phyloP scores from a whole-genome alignment of 352 stramenopile genomes.

The Pseudoperonospora humuli region DNA sequence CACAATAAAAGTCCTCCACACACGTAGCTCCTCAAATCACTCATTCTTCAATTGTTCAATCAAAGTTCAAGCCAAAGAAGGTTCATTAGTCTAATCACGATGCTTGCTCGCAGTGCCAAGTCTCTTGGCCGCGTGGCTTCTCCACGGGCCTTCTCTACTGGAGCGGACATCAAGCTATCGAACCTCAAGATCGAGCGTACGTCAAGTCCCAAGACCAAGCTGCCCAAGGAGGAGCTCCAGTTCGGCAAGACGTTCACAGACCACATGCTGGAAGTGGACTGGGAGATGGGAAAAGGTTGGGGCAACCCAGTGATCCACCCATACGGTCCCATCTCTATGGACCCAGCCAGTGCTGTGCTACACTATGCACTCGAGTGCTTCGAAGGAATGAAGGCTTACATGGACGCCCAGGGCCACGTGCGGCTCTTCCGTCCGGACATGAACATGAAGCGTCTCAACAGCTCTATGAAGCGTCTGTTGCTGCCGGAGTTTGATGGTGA shows the following conservation, averaged over 20 bases:
- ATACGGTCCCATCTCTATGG: constrained; percentile 88
- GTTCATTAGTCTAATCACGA: not conserved
- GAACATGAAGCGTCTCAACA: constrained; percentile 94
- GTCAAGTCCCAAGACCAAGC: constrained; percentile 41
- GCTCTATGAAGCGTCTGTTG: constrained; percentile 89
- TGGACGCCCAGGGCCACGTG: constrained; percentile 74
- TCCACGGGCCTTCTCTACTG: constrained; percentile 18
- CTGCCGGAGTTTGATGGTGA: constrained; percentile 88
- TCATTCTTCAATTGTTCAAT: constrained; percentile 12
- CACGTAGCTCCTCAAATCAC: constrained; percentile 20
- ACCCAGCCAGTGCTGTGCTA: constrained; percentile 87
- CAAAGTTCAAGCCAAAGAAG: constrained; percentile 3
- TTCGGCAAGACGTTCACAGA: constrained; percentile 95
- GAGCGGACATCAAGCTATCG: constrained; percentile 19
- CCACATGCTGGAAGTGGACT: constrained; percentile 96
- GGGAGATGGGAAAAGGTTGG: constrained; percentile 81
- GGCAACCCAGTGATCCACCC: constrained; percentile 84
- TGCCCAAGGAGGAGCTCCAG: constrained; percentile 80
- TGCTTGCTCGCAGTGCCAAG: constrained; percentile 15
- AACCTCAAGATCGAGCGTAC: constrained; percentile 47
- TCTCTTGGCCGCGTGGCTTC: constrained; percentile 13
- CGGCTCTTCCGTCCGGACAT: constrained; percentile 94
- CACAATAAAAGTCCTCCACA: no score
- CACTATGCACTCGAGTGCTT: constrained; percentile 95
- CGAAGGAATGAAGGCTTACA: constrained; percentile 94